Percentiles rank a stretch among this genome's conserved stretches.
Evolutionary conservation across 768 basidiomycete species (phyloP).

Genomic region (Lactarius sanguifluus): DNA sequence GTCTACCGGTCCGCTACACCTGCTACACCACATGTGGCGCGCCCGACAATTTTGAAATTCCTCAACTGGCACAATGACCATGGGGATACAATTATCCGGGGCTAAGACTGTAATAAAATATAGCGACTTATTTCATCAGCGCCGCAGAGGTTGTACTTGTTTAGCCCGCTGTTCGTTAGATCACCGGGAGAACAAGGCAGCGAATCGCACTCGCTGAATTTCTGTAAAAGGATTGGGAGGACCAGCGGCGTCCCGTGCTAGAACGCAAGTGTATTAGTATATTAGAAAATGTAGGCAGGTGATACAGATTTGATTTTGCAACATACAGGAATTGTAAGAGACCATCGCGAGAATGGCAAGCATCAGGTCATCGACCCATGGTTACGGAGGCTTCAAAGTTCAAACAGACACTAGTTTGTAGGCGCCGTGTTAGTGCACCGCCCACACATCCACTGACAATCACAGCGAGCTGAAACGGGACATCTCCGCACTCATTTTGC

Average conservation of each 20-base stretch:
- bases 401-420: background rate
- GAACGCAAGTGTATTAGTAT: background rate
- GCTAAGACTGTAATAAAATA: background rate
- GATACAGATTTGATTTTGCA: background rate
- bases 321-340: background rate
- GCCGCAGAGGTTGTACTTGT: background rate
- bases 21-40: too few relatives aligned
- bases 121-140: background rate
- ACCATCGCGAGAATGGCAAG: background rate
- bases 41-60: background rate
- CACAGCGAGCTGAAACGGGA: background rate
- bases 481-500: background rate
- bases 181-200: background rate
- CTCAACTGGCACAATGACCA: background rate
- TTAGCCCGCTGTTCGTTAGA: background rate
- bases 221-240: background rate
- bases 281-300: background rate
- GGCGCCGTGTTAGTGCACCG: too few relatives aligned
- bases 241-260: background rate
- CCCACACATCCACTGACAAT: background rate
- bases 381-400: too few relatives aligned
- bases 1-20: too few relatives aligned
- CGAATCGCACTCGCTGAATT: background rate
- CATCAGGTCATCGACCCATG: too few relatives aligned
- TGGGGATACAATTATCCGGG: background rate